phyloP scores from a whole-genome alignment of 257 asterid species.

The Nicotiana benthamiana region DNA sequence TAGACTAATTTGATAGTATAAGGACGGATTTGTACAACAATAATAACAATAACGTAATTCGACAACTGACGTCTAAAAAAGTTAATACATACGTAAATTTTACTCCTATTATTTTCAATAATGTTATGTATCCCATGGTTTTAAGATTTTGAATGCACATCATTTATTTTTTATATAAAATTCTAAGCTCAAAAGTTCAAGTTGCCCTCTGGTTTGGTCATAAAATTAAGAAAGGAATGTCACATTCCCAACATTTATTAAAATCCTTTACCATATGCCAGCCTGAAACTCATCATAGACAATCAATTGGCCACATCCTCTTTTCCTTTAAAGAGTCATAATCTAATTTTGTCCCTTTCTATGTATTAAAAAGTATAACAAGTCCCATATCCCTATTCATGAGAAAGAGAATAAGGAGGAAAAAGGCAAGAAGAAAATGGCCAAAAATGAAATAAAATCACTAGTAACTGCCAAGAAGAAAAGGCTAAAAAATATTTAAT shows the following conservation, averaged over 20 bases:
- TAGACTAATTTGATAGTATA: too few relatives aligned
- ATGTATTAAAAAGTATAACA: not conserved
- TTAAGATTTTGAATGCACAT: not conserved
- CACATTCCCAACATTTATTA: constrained; percentile 8
- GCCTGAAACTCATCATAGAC: constrained; percentile 2
- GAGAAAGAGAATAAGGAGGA: constrained; percentile 1
- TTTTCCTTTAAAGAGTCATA: constrained; percentile 2
- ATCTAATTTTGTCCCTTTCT: constrained; percentile 4
- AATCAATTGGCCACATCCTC: constrained; percentile 7
- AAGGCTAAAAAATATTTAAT: constrained; percentile 22
- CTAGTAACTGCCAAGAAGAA: constrained; percentile 27
- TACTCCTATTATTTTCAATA: too few relatives aligned
- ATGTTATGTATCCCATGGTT: too few relatives aligned
- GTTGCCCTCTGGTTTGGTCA: not conserved
- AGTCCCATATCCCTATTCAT: constrained; percentile 3
- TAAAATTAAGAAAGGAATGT: constrained; percentile 8
- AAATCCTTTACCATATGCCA: not conserved
- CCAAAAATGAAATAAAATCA: constrained; percentile 9
- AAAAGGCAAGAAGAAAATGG: constrained; percentile 23
- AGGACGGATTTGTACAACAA: too few relatives aligned
- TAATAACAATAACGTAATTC: too few relatives aligned
- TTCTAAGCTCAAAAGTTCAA: not conserved
- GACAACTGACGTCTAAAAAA: too few relatives aligned
- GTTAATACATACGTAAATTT: too few relatives aligned
- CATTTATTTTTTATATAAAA: not conserved